Evolutionary conservation across 805 yeast genomes (phyloP).

Genomic region (Pichia kluyveri): DNA sequence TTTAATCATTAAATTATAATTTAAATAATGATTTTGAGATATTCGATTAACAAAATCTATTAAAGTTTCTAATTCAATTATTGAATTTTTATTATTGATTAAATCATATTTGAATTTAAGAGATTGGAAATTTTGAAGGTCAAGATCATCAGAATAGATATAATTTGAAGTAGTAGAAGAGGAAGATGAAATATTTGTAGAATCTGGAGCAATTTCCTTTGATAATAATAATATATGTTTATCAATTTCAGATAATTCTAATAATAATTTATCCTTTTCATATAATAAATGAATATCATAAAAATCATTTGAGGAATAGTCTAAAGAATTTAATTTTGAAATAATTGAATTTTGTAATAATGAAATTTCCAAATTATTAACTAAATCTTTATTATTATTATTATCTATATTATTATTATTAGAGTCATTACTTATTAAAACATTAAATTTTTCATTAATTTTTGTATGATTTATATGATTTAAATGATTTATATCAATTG

Average conservation of each 20-base stretch:
- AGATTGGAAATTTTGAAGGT: no score
- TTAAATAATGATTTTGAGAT: conserved; percentile 2
- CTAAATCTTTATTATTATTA: background rate
- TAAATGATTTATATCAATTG: no score
- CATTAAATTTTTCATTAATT: no score
- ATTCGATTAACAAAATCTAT: conserved; percentile 1
- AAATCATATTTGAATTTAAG: background rate
- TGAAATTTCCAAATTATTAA: background rate
- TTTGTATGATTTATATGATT: no score
- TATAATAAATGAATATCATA: background rate
- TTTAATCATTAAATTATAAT: conserved; percentile 4
- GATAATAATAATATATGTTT: background rate
- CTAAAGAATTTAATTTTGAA: background rate
- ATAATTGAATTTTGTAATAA: background rate
- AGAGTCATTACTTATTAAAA: no score
- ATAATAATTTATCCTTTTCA: background rate
- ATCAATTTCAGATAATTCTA: background rate
- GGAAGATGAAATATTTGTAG: no score
- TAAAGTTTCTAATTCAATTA: conserved; percentile 2
- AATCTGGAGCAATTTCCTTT: background rate
- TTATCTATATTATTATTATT: no score
- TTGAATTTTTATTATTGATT: conserved; percentile 2
- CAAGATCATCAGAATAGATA: no score
- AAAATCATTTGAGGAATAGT: background rate
- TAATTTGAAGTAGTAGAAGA: no score